These are phyloP conservation scores for Penicillium sp. DNA, from an alignment of 2,329 filamentous ascomycete genomes.

Conservation along the genomic window DNA sequence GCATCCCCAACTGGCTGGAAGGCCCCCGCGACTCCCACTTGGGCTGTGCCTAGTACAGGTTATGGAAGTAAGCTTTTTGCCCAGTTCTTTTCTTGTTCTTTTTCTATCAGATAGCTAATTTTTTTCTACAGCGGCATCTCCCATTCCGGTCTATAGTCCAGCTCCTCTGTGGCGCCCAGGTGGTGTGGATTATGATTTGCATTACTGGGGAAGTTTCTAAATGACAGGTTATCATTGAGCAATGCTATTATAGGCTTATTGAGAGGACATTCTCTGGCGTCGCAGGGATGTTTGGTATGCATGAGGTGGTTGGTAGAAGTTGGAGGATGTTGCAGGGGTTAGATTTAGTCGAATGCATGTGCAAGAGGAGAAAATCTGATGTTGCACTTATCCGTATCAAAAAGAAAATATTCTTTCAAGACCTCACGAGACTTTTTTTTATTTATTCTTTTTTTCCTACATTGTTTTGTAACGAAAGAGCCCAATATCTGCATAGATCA, in stretches of 20 bases:
- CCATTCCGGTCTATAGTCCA: slow-evolving; percentile 36
- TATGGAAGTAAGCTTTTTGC: slow-evolving; percentile 29
- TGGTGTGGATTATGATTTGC: slow-evolving; percentile 31
- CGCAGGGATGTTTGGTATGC: neutral
- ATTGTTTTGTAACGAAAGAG: neutral
- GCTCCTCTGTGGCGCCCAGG: slow-evolving; percentile 34
- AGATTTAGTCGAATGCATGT: neutral
- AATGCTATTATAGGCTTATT: neutral
- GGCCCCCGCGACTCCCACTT: slow-evolving; percentile 30
- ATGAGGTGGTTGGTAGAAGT: neutral
- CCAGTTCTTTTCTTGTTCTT: neutral
- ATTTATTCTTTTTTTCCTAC: neutral
- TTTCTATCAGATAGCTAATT: neutral
- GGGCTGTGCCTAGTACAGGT: slow-evolving; percentile 33
- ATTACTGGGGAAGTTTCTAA: slow-evolving; percentile 34
- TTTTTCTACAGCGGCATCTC: slow-evolving; percentile 9
- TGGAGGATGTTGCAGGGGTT: neutral
- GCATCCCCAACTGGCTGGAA: slow-evolving; percentile 31
- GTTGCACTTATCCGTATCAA: neutral
- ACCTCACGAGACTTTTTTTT: neutral
- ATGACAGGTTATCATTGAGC: neutral
- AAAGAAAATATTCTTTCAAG: neutral
- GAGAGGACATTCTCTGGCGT: neutral
- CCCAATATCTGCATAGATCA: neutral
- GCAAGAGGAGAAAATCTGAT: neutral